Evolutionary conservation across 768 basidiomycete genomes (phyloP).

Genomic region (Mycena chlorophos): DNA sequence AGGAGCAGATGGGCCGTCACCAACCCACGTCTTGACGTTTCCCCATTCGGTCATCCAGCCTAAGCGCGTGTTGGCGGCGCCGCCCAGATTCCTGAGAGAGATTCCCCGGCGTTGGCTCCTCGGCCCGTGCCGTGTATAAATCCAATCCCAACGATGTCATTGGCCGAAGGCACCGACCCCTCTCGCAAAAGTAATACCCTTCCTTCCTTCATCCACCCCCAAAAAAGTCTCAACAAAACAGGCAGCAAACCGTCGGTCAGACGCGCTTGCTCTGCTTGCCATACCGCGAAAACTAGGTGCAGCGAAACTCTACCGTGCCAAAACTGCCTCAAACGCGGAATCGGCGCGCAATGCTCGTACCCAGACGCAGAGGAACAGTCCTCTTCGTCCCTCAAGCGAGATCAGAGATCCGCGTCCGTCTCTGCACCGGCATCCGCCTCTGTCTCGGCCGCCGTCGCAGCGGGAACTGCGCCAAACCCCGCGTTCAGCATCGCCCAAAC

Average conservation of each 20-base stretch:
- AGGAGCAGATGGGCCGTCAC: no score
- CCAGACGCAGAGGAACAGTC: conserved; percentile 65
- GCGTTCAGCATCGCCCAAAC: conserved; percentile 32
- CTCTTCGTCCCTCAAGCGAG: not conserved
- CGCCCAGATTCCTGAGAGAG: no score
- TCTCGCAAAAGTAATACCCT: conserved; percentile 56
- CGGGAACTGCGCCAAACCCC: conserved; percentile 29
- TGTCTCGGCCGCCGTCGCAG: conserved; percentile 21
- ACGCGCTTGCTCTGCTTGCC: conserved; percentile 78
- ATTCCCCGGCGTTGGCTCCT: no score
- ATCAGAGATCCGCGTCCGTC: not conserved
- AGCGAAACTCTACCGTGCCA: conserved; percentile 80
- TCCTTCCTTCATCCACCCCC: conserved; percentile 9
- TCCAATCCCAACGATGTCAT: no score
- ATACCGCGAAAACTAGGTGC: conserved; percentile 81
- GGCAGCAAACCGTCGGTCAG: conserved; percentile 79
- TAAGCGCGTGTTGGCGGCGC: no score
- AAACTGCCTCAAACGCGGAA: conserved; percentile 82
- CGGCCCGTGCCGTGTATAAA: no score
- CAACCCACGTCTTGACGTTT: no score
- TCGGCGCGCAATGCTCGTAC: conserved; percentile 69
- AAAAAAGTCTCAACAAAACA: conserved; percentile 55
- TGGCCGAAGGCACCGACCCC: no score
- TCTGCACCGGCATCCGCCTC: not conserved
- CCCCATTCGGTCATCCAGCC: no score